Evolutionary conservation across 164 flowering plant species (phyloP), one percentile per base, ranked within the genome.

Genomic region (Dillenia turbinata): DNA sequence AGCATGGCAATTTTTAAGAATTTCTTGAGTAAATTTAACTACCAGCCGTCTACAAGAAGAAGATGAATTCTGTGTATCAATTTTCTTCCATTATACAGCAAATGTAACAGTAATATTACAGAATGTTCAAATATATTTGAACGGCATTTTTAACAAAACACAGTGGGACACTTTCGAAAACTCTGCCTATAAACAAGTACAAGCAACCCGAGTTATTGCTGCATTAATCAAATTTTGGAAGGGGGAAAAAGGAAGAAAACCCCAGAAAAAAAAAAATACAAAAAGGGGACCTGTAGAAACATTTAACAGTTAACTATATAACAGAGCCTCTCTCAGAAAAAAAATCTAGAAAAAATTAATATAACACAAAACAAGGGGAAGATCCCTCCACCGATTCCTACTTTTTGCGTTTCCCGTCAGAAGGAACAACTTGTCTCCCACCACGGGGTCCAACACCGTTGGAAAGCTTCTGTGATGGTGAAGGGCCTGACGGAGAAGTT

Each of bases 341-440:
- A 15, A 60, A 60, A 59, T 52, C 19, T 19, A 66, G 78, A 55
- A 45, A 19, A 53, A 65, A 62, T 55, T 52, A 45, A 54, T 67
- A 49, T 64, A 59, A 43, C 16, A 24, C 8, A 52, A 52, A 69
- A 44, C 68, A 57, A 54, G 26, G 26, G 33, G 58, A 53, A 12
- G 45, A 50, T 60, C 48, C 49, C 13, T 17, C 59, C 68, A 17
- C 16, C 59, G 16, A 8, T 62, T n/a, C 14, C 56, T 81, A 86
- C 72, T 83, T 86, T 64, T 85, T 84, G 59, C 95, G 82, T 63
- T 88, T 92, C 44, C 67, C 78, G 26, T 85, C 95, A 49, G 70
- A 66, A 52, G 86, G 54, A 65, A 55, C 65, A 15, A 72, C 72
- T 66, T 77, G 90, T 76, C 85, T 81, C 58, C 79, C 84, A 13